Evolutionary conservation across 1,139 yeast genomes (phyloP), one percentile per base, ranked within the genome.

Genomic region (Yamadazyma friedrichii): DNA sequence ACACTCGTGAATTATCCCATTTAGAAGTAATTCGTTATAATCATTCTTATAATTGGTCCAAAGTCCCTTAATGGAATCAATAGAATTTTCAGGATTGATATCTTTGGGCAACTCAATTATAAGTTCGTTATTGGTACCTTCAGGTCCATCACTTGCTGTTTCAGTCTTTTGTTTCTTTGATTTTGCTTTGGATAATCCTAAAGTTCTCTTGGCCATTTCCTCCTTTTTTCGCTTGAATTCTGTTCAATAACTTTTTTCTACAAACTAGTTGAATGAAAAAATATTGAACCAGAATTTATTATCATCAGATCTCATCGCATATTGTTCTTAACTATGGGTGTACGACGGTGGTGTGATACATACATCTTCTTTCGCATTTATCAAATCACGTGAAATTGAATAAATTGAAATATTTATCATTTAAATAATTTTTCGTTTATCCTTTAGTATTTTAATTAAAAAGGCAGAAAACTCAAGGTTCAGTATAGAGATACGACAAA

Each of bases 1-100:
- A 63, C 96, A 86, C 60, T 93, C 98, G 55, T 93, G 96, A 15
- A 93, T 78, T 4, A 93, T 76, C 24, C 97, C 98, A 54, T 89
- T 86, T 40, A 89, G 65, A 31, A 88, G 77, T 47, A 75, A 65
- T 58, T 76, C 88, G 49, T 76, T 78, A 39, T 79, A 82, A 3
- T 84, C 72, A 35, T 69, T 54, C 36, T 59, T 54, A 59, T 77
- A 84, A 2, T 85, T 79, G 25, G 64, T 64, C 85, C 88, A 89
- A 35, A 88, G 68, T 4, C 86, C 94, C 47, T 64, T 65, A 42
- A 89, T 62, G 59, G 89, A 96, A 1, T 80, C 81, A 12, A 88
- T 55, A 51, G 87, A 94, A 57, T 89, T 93, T 49, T 85, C 83
- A 3, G 86, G 82, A 55, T 84, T 88, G 8, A 76, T 84, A 38